These are phyloP conservation scores for Naganishia vaughanmartiniae DNA, from an alignment of 768 basidiomycete species.

Conservation along the genomic window DNA sequence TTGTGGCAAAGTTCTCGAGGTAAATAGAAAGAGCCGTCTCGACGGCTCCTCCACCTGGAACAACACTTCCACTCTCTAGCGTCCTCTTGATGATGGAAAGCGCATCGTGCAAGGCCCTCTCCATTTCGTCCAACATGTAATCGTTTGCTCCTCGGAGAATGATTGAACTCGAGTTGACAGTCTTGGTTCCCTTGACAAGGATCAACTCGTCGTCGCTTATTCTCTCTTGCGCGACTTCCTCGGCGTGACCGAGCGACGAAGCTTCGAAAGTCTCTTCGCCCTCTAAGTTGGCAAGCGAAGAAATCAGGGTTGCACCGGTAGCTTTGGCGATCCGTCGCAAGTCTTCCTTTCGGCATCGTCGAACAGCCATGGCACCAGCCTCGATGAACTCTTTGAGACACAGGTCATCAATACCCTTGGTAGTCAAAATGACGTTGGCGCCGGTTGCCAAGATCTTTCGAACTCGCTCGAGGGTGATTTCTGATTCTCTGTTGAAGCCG, in stretches of 20 bases:
- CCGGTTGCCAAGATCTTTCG: conserved; percentile 93
- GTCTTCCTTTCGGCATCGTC: conserved; percentile 96
- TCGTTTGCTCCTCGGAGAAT: conserved; percentile 96
- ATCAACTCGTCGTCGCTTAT: conserved; percentile 99
- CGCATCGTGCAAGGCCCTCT: conserved; percentile 89
- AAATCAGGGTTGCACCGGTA: conserved; percentile 88
- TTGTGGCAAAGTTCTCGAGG: conserved; percentile 97
- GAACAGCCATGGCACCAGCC: conserved; percentile 97
- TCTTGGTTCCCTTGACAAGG: conserved; percentile 94
- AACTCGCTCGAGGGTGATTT: conserved; percentile 92
- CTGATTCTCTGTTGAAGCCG: conserved; percentile 64
- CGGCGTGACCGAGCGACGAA: conserved; percentile 81
- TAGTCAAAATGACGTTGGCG: conserved; percentile 94
- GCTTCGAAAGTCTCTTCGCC: conserved; percentile 97
- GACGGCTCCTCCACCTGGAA: conserved; percentile 95
- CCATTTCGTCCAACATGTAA: conserved; percentile 99
- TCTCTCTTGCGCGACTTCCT: conserved; percentile 93
- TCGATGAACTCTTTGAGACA: conserved; percentile 99
- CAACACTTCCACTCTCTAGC: conserved; percentile 89
- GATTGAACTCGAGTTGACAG: conserved; percentile 87
- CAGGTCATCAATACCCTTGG: conserved; percentile 97
- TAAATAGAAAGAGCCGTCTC: conserved; percentile 96
- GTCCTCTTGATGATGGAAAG: conserved; percentile 95
- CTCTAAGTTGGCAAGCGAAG: conserved; percentile 89
- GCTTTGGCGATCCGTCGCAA: conserved; percentile 94